These are phyloP conservation scores for Sinapis alba DNA, from an alignment of 441 rosid genomes.

Conservation along the genomic window DNA sequence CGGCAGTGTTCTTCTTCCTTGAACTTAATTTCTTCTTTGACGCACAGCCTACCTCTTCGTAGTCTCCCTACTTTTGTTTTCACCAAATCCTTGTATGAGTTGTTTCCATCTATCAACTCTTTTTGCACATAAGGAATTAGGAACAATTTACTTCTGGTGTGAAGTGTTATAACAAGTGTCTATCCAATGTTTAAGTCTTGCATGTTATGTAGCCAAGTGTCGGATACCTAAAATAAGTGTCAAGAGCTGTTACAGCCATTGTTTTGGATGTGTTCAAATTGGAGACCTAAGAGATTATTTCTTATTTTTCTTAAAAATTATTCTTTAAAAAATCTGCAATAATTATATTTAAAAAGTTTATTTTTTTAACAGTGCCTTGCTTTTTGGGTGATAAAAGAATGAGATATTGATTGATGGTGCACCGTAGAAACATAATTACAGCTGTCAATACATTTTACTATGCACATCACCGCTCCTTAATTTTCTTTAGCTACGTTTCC, in stretches of 20 bases:
- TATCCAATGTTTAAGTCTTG: conserved; percentile 10
- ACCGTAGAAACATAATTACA: neutral
- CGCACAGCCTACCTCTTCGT: neutral
- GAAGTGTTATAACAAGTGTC: conserved; percentile 8
- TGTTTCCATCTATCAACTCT: neutral
- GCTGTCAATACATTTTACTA: neutral
- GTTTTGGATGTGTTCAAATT: neutral
- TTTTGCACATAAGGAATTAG: neutral
- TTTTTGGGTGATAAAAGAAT: neutral
- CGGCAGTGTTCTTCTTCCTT: conserved; percentile 3
- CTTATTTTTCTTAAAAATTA: too few relatives aligned
- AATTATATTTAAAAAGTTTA: too few relatives aligned
- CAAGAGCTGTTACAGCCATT: conserved; percentile 1
- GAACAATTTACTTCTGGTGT: conserved; percentile 5
- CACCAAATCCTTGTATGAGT: conserved; percentile 14
- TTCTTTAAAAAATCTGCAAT: too few relatives aligned
- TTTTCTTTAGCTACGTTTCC: neutral
- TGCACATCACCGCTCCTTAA: neutral
- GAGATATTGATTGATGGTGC: neutral
- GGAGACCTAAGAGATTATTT: too few relatives aligned
- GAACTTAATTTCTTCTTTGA: neutral
- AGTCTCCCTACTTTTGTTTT: neutral
- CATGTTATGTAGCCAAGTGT: conserved; percentile 18
- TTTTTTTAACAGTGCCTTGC: neutral
- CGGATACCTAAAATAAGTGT: neutral